A percentile compares a stretch with the other conserved stretches of the same genome.
Evolutionary conservation across 2,329 filamentous ascomycete species (phyloP).

Genomic region (Diaporthe sp.): DNA sequence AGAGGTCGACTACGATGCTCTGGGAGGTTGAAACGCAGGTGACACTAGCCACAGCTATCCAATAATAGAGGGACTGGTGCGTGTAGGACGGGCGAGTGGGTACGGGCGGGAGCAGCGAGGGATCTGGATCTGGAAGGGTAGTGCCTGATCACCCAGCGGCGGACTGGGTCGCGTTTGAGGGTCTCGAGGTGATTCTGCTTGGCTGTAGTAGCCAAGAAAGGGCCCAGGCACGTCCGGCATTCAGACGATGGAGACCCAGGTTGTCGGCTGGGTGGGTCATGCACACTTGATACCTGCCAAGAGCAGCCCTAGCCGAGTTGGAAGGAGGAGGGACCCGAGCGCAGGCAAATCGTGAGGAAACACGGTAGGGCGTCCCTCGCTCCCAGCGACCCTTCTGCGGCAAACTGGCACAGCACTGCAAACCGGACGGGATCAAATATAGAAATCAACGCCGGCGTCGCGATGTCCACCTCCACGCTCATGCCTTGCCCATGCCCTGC

Average conservation of each 20-base stretch:
- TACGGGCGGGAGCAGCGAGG: slow-evolving; percentile 10
- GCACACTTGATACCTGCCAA: slow-evolving; percentile 56
- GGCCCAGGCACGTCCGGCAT: slow-evolving; percentile 48
- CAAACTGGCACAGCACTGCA: slow-evolving; percentile 19
- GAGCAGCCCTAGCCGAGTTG: slow-evolving; percentile 40
- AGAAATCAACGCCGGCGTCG: slow-evolving; percentile 15
- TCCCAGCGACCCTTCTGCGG: slow-evolving; percentile 5
- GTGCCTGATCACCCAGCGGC: slow-evolving; percentile 24
- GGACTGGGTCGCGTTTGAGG: slow-evolving; percentile 36
- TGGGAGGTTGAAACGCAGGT: slow-evolving; percentile 43
- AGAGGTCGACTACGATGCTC: slow-evolving; percentile 41
- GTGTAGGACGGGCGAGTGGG: background rate
- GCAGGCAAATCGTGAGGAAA: slow-evolving; percentile 12
- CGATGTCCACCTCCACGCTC: background rate
- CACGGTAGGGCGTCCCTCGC: background rate
- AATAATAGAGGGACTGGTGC: background rate
- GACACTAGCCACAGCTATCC: slow-evolving; percentile 41
- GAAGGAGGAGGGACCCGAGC: slow-evolving; percentile 6
- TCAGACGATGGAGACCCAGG: slow-evolving; percentile 37
- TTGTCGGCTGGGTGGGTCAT: slow-evolving; percentile 49
- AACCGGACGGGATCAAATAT: slow-evolving; percentile 11
- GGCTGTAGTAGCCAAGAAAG: slow-evolving; percentile 43
- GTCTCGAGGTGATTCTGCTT: slow-evolving; percentile 35
- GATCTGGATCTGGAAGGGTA: slow-evolving; percentile 9
- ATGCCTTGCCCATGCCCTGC: background rate